These are phyloP conservation scores for Nicotiana benthamiana DNA, from an alignment of 257 asterid species.

Conservation along the genomic window DNA sequence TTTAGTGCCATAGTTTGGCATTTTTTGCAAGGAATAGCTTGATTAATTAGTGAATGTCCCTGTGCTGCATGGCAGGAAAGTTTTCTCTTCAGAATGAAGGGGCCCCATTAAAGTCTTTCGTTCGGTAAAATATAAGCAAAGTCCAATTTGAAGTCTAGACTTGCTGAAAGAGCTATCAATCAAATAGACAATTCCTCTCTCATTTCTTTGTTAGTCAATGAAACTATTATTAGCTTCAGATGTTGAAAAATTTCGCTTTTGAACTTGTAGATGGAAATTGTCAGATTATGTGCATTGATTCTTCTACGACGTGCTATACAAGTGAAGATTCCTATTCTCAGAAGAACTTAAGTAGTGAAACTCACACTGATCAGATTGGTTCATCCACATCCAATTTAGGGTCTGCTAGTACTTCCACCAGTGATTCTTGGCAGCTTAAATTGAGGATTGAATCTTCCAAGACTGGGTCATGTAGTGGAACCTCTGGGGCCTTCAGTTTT, in stretches of 20 bases:
- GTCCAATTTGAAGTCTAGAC: background rate
- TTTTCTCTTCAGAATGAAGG: background rate
- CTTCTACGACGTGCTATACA: constrained; percentile 29
- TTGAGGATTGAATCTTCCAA: constrained; percentile 49
- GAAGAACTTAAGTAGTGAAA: constrained; percentile 26
- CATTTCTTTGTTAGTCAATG: background rate
- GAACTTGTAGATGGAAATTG: constrained; percentile 19
- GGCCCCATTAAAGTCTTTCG: background rate
- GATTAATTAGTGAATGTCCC: background rate
- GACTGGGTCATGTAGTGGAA: constrained; percentile 48
- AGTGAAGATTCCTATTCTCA: constrained; percentile 34
- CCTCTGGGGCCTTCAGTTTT: constrained; percentile 25
- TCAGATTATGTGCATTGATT: constrained; percentile 19
- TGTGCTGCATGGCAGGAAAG: background rate
- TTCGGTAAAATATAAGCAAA: background rate
- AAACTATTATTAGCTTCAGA: background rate
- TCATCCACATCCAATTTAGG: constrained; percentile 29
- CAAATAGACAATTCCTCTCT: background rate
- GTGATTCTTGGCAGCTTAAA: constrained; percentile 44
- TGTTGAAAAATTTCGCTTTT: constrained; percentile 2
- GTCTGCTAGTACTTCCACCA: constrained; percentile 17
- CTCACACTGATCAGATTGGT: constrained; percentile 25
- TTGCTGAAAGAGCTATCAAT: background rate
- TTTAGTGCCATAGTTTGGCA: background rate
- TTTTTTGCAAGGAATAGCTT: background rate